Conservation (phyloP, 371 early-diverging fungal species). For the Apophysomyces sp. region DNA sequence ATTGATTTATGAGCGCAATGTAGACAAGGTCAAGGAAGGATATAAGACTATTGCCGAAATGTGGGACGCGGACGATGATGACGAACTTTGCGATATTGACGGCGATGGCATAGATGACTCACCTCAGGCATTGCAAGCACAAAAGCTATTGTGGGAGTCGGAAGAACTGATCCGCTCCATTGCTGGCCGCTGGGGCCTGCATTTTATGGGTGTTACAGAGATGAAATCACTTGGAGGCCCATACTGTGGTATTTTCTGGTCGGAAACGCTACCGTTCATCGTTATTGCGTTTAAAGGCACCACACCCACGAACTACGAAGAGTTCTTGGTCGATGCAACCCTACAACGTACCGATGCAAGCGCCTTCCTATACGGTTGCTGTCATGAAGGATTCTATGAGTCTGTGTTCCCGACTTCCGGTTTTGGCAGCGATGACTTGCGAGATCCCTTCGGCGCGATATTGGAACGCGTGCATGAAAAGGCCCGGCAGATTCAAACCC, state of each 20-base stretch:
- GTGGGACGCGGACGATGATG: not conserved
- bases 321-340: constrained; percentile 41
- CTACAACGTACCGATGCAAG: constrained; percentile 41
- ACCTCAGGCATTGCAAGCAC: constrained; percentile 7
- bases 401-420: constrained; percentile 27
- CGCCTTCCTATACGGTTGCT: constrained; percentile 35
- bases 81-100: not conserved
- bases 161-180: constrained; percentile 24
- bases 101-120: not conserved
- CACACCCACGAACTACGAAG: constrained; percentile 36
- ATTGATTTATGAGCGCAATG: constrained; percentile 50
- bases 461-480: constrained; percentile 33
- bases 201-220: constrained; percentile 50
- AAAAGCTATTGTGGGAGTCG: constrained; percentile 22
- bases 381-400: constrained; percentile 43
- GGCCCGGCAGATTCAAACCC: constrained; percentile 22
- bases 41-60: not conserved
- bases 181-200: constrained; percentile 35
- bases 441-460: constrained; percentile 46
- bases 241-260: constrained; percentile 51
- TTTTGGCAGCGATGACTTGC: constrained; percentile 17
- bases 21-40: constrained; percentile 34
- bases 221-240: constrained; percentile 50
- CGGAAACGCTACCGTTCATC: constrained; percentile 39
- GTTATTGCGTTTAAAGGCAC: constrained; percentile 52